Evolutionary conservation across 202 grass and related monocot species (phyloP).

Genomic region (Zoysia matrella): DNA sequence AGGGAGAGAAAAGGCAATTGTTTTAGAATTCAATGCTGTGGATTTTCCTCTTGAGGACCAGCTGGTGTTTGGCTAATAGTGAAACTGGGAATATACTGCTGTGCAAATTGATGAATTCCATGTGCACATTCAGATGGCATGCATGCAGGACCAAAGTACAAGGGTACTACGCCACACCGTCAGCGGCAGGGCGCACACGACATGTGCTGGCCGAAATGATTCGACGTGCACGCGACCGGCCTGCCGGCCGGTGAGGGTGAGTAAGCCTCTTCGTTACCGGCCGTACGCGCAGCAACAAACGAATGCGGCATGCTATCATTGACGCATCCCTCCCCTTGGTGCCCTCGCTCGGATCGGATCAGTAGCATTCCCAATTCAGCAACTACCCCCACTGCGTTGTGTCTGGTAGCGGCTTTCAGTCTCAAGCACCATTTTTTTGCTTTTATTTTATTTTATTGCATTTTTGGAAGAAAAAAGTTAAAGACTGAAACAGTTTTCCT

Average conservation of each 20-base stretch:
- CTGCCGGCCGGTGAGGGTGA: neutral
- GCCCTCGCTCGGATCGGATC: neutral
- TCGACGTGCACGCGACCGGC: conserved; percentile 17
- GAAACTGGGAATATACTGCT: neutral
- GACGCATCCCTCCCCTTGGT: conserved; percentile 3
- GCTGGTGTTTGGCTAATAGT: neutral
- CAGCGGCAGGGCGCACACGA: neutral
- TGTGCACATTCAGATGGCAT: too few species aligned
- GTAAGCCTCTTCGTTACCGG: neutral
- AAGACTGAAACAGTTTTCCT: too few species aligned
- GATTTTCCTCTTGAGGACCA: too few species aligned
- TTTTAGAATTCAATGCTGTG: too few species aligned
- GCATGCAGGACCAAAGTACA: conserved; percentile 30
- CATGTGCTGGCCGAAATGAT: conserved; percentile 50
- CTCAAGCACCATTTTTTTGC: neutral
- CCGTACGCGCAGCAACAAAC: conserved; percentile 2
- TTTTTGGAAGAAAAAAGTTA: too few species aligned
- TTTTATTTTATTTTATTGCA: neutral
- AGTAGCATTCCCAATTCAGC: conserved; percentile 42
- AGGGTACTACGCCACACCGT: neutral
- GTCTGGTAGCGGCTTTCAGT: neutral
- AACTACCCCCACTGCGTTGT: neutral
- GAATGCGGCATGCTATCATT: conserved; percentile 46
- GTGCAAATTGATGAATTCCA: conserved; percentile 16
- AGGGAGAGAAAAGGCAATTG: too few species aligned